Conservation (phyloP, 2,329 filamentous ascomycete genomes). For the Alternaria sp. region DNA sequence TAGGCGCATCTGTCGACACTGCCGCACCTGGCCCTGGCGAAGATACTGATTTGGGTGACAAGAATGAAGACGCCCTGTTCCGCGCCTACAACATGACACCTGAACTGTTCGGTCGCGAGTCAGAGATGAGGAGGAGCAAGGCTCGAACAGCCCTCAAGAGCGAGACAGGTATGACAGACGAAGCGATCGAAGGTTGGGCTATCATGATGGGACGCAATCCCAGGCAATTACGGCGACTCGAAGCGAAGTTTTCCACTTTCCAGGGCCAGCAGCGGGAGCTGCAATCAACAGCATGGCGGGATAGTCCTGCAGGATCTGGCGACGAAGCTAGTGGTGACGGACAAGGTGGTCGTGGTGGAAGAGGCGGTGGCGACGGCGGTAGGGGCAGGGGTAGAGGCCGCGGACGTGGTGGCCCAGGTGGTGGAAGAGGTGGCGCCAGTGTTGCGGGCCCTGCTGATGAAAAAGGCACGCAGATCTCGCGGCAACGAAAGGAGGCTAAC, state of each 20-base stretch:
- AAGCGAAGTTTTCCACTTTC: conserved; percentile 73
- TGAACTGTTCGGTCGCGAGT: conserved; percentile 74
- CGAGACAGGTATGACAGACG: conserved; percentile 89
- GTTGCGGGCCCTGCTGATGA: conserved; percentile 72
- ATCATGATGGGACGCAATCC: conserved; percentile 82
- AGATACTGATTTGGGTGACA: conserved; percentile 64
- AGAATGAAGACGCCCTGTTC: conserved; percentile 77
- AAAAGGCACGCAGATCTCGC: conserved; percentile 74
- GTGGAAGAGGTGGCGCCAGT: conserved; percentile 56
- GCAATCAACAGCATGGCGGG: conserved; percentile 68
- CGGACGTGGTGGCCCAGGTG: conserved; percentile 43
- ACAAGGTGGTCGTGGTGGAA: conserved; percentile 59
- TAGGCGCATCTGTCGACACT: conserved; percentile 85
- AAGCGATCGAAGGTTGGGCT: conserved; percentile 92
- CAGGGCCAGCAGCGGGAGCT: conserved; percentile 72
- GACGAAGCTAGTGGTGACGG: conserved; percentile 58
- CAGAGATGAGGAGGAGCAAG: conserved; percentile 71
- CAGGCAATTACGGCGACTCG: conserved; percentile 71
- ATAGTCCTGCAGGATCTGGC: conserved; percentile 62
- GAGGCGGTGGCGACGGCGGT: conserved; percentile 52
- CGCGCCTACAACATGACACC: conserved; percentile 71
- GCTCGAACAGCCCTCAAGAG: conserved; percentile 70
- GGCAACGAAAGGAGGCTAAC: conserved; percentile 80
- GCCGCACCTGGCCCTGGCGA: conserved; percentile 60
- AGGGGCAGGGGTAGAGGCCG: conserved; percentile 50